Base-by-base conservation (phyloP, 352 stramenopile genomes). In the Globisporangium cederbergense region DNA sequence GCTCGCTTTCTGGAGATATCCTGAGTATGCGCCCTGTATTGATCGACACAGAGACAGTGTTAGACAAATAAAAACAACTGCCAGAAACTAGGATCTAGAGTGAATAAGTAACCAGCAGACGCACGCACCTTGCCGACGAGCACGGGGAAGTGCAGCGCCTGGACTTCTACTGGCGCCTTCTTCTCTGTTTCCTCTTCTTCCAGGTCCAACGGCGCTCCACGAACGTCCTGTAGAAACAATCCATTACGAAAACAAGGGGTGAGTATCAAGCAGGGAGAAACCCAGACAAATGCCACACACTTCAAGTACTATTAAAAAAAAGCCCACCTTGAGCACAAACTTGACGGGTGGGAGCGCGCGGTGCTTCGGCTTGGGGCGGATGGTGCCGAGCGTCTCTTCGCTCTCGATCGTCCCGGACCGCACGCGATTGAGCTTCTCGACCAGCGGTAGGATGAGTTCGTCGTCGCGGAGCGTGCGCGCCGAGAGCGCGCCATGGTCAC, bases 1-100 rank as follows among this genome's bases (percentile, higher is more conserved):
- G 53, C 86, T 95, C 16, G 79, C 83, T 60, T 95, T 95, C 60
- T 95, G 85, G 52, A 95, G 68, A 47, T 91, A 91, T 0, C 86
- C 86, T 11, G 77, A 91, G 43, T 87, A 84, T 16, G 91, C 74
- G 36, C 86, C 86, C 82, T 92, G 36, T 18, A 61, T 18, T 10
- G 58, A 43, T 18, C 5, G 36, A 42, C 36, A 42, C 36, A 13
- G 36, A 42, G 11, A 42, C 36, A 42, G 36, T 14, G 36, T 42
- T 42, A 11, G 36, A 49, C 25, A 22, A 20, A 11, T 1, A 3
- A 28, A 28, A 28, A 22, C 13, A 25, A 14, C 11, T 42, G 36
- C 36, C 36, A 42, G 36, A 42, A 42, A 42, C 36, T 10, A 42
- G 8, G 7, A 28, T 3, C 25, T 38, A 58, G 1, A 30, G 13